Evolutionary conservation across 257 asterid genomes (phyloP).

Genomic region (Salvia splendens): DNA sequence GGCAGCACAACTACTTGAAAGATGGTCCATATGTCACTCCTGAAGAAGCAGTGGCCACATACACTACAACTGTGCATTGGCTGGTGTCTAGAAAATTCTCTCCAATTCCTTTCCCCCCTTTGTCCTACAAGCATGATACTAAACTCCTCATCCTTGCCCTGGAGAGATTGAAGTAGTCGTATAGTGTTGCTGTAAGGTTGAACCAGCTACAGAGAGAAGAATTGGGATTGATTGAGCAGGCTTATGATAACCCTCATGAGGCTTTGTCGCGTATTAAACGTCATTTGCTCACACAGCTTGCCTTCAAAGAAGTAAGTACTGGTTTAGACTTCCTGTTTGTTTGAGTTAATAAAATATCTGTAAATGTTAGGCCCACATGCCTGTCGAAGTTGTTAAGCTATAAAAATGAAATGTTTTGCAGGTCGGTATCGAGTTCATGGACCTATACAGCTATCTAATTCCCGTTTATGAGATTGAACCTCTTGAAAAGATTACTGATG

Average conservation of each 20-base stretch:
- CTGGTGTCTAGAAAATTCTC: conserved; percentile 95
- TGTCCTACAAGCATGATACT: conserved; percentile 97
- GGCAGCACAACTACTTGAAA: conserved; percentile 93
- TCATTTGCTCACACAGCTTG: conserved; percentile 97
- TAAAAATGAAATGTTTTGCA: conserved; percentile 41
- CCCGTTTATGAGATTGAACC: conserved; percentile 99
- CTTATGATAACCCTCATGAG: conserved; percentile 98
- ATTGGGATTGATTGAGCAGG: conserved; percentile 95
- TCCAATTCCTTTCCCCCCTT: conserved; percentile 95
- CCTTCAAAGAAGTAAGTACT: conserved; percentile 88
- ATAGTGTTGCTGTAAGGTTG: conserved; percentile 95
- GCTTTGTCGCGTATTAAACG: conserved; percentile 96
- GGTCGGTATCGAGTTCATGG: conserved; percentile 99
- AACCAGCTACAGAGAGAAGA: conserved; percentile 97
- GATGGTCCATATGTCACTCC: conserved; percentile 99
- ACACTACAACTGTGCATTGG: conserved; percentile 99
- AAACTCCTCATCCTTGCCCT: conserved; percentile 94
- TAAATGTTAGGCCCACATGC: no score
- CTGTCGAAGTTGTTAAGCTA: conserved; percentile 6
- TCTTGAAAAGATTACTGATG: conserved; percentile 97
- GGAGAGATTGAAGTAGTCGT: conserved; percentile 96
- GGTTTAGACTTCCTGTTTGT: neutral
- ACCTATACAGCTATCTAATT: conserved; percentile 88
- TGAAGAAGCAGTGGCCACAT: conserved; percentile 99
- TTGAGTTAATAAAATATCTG: neutral